Percentiles rank a stretch among this genome's conserved stretches.
phyloP scores from a whole-genome alignment of 2,329 filamentous ascomycete species.

The Aspergillus ruber region DNA sequence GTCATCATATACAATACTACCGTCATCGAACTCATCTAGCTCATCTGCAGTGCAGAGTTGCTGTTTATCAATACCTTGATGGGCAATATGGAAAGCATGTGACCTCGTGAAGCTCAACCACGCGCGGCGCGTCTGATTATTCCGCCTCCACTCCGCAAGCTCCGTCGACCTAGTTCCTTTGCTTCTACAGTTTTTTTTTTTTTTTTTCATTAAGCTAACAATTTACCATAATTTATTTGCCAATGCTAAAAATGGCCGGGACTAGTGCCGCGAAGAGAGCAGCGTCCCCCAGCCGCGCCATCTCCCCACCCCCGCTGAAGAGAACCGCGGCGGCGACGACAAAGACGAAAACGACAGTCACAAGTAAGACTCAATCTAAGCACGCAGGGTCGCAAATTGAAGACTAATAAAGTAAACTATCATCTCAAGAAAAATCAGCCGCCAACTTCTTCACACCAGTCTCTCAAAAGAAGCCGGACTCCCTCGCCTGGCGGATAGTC shows the following conservation, averaged over 20 bases:
- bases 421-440: constrained; percentile 46
- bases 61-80: too few relatives aligned
- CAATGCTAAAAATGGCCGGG: constrained; percentile 21
- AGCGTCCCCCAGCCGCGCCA: constrained; percentile 32
- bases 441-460: constrained; percentile 81
- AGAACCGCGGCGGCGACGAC: constrained; percentile 41
- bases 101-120: constrained; percentile 28
- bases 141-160: constrained; percentile 1
- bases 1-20: too few relatives aligned
- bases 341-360: too few relatives aligned
- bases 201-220: background rate
- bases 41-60: too few relatives aligned
- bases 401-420: too few relatives aligned
- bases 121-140: constrained; percentile 20
- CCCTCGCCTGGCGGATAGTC: constrained; percentile 61
- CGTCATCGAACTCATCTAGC: too few relatives aligned
- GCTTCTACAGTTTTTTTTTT: constrained; percentile 7
- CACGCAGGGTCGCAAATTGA: too few relatives aligned
- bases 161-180: background rate
- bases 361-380: too few relatives aligned
- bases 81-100: constrained; percentile 23
- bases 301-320: constrained; percentile 54
- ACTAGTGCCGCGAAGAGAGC: constrained; percentile 27
- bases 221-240: background rate
- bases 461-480: constrained; percentile 76